Evolutionary conservation across 176 grass and related monocot genomes (phyloP).

Genomic region (Eragrostis curvula): DNA sequence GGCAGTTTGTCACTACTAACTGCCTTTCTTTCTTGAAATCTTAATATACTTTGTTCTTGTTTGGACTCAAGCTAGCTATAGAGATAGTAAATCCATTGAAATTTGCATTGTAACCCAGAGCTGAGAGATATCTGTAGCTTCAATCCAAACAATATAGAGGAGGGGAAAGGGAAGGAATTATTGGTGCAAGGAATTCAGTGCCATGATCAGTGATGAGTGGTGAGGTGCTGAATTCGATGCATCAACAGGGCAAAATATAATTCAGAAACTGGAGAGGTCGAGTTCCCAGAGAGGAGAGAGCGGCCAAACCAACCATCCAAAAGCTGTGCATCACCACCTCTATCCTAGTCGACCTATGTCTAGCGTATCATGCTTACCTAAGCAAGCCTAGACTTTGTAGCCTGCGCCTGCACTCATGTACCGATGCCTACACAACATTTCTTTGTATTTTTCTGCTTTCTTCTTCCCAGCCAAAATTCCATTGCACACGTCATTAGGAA

Average conservation of each 20-base stretch:
- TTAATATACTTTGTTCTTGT: not conserved
- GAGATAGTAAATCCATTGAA: too few species aligned
- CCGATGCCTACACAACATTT: not conserved
- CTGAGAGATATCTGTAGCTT: too few species aligned
- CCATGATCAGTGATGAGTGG: slow-evolving; percentile 67
- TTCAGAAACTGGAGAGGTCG: slow-evolving; percentile 37
- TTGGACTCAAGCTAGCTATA: not conserved
- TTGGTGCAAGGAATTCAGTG: slow-evolving; percentile 81
- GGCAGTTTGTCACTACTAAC: slow-evolving; percentile 36
- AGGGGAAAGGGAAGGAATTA: slow-evolving; percentile 26
- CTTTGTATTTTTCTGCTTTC: not conserved
- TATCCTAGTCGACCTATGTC: slow-evolving; percentile 9
- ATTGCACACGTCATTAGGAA: not conserved
- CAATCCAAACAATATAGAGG: not conserved
- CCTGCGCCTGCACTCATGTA: slow-evolving; percentile 1
- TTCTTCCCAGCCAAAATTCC: not conserved
- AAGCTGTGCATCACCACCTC: slow-evolving; percentile 46
- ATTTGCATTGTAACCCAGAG: too few species aligned
- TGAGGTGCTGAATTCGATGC: slow-evolving; percentile 68
- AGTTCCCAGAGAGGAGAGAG: slow-evolving; percentile 54
- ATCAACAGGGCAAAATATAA: slow-evolving; percentile 19
- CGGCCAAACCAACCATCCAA: slow-evolving; percentile 59
- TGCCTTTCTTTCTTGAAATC: not conserved
- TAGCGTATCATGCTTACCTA: slow-evolving; percentile 32
- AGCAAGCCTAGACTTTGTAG: not conserved